Percentiles rank a stretch among this genome's conserved stretches.
These are phyloP conservation scores for Colletotrichum sp. DNA, from an alignment of 2,329 filamentous ascomycete species.

Conservation along the genomic window DNA sequence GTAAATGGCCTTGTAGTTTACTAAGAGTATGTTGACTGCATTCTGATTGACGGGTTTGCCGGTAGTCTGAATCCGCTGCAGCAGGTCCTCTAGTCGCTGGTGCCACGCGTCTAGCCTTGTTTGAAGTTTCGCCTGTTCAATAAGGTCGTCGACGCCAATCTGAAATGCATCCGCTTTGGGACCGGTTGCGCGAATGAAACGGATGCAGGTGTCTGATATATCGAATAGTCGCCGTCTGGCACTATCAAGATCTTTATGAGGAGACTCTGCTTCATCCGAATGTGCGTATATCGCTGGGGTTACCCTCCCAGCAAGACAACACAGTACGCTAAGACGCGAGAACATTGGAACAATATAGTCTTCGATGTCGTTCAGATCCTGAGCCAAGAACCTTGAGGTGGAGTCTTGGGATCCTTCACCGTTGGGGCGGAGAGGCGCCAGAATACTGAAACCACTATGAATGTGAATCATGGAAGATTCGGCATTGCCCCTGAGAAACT, in stretches of 20 bases:
- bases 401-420: neutral
- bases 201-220: neutral
- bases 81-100: neutral
- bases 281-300: neutral
- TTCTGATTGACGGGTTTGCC: neutral
- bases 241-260: neutral
- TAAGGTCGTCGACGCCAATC: neutral
- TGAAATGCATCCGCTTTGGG: neutral
- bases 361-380: neutral
- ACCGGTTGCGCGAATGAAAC: neutral
- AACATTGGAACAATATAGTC: neutral
- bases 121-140: neutral
- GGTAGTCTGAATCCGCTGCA: neutral
- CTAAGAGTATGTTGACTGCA: neutral
- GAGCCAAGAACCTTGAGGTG: neutral
- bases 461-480: neutral
- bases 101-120: neutral
- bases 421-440: neutral
- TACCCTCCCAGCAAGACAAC: neutral
- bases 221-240: neutral
- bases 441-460: neutral
- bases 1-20: neutral
- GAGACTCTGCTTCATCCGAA: neutral
- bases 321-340: neutral
- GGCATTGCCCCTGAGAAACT: neutral